Evolutionary conservation across 176 grass and related monocot species (phyloP).

Genomic region (Leersia perrieri): DNA sequence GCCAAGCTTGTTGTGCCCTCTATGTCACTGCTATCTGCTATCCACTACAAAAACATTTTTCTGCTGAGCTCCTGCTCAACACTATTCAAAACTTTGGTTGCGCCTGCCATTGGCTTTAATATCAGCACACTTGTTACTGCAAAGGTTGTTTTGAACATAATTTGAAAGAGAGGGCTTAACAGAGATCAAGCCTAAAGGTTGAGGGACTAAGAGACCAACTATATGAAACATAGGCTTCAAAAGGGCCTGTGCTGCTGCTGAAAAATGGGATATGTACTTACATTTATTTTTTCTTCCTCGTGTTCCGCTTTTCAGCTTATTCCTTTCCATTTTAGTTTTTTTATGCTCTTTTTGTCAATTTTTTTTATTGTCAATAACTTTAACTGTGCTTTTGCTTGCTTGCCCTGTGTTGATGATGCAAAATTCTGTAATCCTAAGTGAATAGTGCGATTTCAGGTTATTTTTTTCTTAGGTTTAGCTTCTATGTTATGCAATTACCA

Average conservation of each 20-base stretch:
- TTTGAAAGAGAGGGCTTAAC: neutral
- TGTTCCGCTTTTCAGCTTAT: neutral
- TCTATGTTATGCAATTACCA: neutral
- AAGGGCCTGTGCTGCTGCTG: neutral
- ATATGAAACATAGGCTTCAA: neutral
- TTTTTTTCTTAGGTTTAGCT: neutral
- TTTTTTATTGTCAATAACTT: neutral
- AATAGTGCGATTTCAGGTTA: neutral
- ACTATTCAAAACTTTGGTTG: neutral
- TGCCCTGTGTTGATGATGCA: neutral
- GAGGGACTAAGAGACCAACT: neutral
- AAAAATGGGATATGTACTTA: neutral
- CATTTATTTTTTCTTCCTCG: neutral
- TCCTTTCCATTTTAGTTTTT: neutral
- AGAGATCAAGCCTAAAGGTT: neutral
- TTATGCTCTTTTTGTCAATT: neutral
- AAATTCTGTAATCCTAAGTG: conserved; percentile 4
- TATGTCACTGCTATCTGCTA: neutral
- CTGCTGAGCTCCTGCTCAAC: neutral
- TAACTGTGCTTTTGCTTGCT: neutral
- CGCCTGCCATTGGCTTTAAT: neutral
- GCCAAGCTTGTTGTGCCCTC: neutral
- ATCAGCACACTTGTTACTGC: neutral
- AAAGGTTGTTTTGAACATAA: neutral
- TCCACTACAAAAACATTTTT: neutral